phyloP scores from a whole-genome alignment of 352 stramenopile species.

The Globisporangium nodosum region DNA sequence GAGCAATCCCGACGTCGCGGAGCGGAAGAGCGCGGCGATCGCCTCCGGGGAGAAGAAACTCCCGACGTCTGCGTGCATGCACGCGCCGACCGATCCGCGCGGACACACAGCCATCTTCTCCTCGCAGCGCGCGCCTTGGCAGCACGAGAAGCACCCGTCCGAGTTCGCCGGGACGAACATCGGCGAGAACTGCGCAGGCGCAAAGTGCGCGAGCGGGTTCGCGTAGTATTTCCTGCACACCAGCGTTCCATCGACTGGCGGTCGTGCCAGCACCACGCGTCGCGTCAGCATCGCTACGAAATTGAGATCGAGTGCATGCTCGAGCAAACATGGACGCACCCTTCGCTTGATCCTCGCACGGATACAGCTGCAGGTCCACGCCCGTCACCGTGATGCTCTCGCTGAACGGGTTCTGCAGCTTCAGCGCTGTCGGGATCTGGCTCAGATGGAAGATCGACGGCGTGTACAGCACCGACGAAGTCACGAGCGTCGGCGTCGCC shows the following conservation, averaged over 20 bases:
- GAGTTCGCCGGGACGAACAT: conserved; percentile 75
- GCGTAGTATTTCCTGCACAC: conserved; percentile 71
- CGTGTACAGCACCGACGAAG: conserved; percentile 67
- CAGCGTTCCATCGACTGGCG: conserved; percentile 29
- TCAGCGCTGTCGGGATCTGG: conserved; percentile 61
- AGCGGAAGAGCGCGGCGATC: conserved; percentile 69
- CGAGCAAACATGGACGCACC: conserved; percentile 20
- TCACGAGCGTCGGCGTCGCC: conserved; percentile 61
- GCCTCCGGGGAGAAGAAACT: conserved; percentile 69
- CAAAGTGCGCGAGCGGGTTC: conserved; percentile 58
- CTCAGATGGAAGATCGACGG: conserved; percentile 68
- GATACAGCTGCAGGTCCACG: conserved; percentile 70
- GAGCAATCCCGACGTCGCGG: conserved; percentile 60
- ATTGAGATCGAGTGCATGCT: conserved; percentile 14
- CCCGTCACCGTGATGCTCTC: conserved; percentile 66
- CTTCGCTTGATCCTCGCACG: conserved; percentile 56
- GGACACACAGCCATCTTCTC: conserved; percentile 57
- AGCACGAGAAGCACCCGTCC: conserved; percentile 72
- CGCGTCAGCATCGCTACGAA: no score
- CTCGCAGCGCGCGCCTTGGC: conserved; percentile 50
- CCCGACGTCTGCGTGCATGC: conserved; percentile 64
- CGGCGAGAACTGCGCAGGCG: conserved; percentile 43
- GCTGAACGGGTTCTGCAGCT: conserved; percentile 77
- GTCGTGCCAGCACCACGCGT: neutral
- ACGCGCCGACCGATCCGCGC: conserved; percentile 35